A percentile compares a stretch with the other conserved stretches of the same genome.
phyloP scores from a whole-genome alignment of 148 eudicot species.

The Agrostemma githago region DNA sequence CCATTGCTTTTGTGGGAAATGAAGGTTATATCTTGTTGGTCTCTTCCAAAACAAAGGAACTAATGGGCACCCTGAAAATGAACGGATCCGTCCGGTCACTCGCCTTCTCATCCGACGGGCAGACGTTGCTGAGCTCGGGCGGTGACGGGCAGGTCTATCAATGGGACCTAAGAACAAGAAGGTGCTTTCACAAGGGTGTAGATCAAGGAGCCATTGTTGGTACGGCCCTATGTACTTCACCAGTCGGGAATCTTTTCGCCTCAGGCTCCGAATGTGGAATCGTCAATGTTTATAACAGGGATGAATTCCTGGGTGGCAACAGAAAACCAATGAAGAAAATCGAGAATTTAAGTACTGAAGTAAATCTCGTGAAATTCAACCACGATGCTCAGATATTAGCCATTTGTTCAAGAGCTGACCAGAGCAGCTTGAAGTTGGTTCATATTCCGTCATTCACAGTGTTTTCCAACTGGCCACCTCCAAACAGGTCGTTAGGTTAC shows the following conservation, averaged over 20 bases:
- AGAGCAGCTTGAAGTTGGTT: constrained; percentile 70
- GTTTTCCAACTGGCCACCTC: constrained; percentile 87
- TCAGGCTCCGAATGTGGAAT: constrained; percentile 81
- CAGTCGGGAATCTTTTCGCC: constrained; percentile 68
- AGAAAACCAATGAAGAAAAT: constrained; percentile 70
- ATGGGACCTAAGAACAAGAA: constrained; percentile 83
- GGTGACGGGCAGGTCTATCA: constrained; percentile 88
- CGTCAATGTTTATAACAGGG: constrained; percentile 73
- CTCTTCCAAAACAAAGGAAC: constrained; percentile 74
- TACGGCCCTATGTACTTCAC: constrained; percentile 67
- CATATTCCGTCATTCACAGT: constrained; percentile 80
- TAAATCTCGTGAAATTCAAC: constrained; percentile 75
- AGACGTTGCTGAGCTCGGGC: constrained; percentile 70
- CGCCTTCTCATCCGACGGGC: constrained; percentile 65
- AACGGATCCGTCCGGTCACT: constrained; percentile 81
- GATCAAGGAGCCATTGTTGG: constrained; percentile 84
- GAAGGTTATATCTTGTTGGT: constrained; percentile 86
- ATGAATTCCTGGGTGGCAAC: constrained; percentile 80
- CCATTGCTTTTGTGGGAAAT: constrained; percentile 82
- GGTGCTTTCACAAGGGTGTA: constrained; percentile 71
- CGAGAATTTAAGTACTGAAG: constrained; percentile 61
- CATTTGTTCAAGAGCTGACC: constrained; percentile 66
- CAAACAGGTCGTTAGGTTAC: constrained; percentile 33
- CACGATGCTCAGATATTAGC: constrained; percentile 79
- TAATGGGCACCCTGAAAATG: constrained; percentile 88